A percentile compares a stretch with the other conserved stretches of the same genome.
Evolutionary conservation across 2,329 filamentous ascomycete species (phyloP).

Genomic region (Cladosporium halotolerans): DNA sequence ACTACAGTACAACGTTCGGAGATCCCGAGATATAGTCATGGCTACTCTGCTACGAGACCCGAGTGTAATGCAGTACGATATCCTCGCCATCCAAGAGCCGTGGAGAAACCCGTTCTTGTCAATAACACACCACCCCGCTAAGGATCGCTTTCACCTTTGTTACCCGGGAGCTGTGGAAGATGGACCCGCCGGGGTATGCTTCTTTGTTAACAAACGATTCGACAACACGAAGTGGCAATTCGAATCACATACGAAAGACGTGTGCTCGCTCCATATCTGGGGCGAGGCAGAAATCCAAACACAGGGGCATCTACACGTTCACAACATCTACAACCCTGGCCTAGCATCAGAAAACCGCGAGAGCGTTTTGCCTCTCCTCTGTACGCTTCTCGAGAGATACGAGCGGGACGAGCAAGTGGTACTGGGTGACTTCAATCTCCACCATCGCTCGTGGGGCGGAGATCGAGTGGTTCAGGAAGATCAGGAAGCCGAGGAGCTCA

Average conservation of each 20-base stretch:
- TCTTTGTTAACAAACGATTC: not conserved
- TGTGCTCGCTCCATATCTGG: not conserved
- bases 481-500: not conserved
- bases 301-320: not conserved
- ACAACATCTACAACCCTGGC: not conserved
- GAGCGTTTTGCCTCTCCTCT: not conserved
- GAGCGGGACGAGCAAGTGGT: not conserved
- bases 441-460: not conserved
- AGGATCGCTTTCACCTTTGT: not conserved
- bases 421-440: conserved; percentile 1
- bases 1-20: not conserved
- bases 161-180: not conserved
- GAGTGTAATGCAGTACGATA: not conserved
- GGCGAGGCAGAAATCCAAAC: not conserved
- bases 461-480: not conserved
- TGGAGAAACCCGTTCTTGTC: not conserved
- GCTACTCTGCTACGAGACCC: not conserved
- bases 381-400: not conserved
- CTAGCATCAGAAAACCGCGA: not conserved
- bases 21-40: not conserved
- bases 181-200: not conserved
- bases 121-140: not conserved
- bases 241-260: not conserved
- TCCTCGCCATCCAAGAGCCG: not conserved
- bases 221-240: not conserved